Percentiles rank a stretch among this genome's conserved stretches.
Conservation (phyloP, 306 rosid species). For the Trichosanthes truncata region DNA sequence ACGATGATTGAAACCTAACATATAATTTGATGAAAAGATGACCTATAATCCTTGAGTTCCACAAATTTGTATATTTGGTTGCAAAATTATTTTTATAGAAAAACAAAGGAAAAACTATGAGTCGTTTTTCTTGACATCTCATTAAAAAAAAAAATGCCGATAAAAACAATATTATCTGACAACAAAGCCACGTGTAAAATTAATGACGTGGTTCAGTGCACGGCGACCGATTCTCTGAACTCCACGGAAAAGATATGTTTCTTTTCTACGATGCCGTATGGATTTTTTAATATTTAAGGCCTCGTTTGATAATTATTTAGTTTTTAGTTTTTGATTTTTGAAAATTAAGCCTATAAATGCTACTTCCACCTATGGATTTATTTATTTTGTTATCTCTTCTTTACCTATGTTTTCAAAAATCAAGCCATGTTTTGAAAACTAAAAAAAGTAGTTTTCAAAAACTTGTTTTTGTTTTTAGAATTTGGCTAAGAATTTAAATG, state of each 20-base stretch:
- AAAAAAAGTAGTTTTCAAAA: too few species aligned
- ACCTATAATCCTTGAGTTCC: not conserved
- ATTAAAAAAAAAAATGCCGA: not conserved
- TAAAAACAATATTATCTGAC: not conserved
- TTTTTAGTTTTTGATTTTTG: too few species aligned
- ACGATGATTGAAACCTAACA: not conserved
- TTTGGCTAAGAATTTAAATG: too few species aligned
- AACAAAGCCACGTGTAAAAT: not conserved
- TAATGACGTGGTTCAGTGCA: not conserved
- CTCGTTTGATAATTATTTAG: too few species aligned
- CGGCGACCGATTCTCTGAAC: not conserved
- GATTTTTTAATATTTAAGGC: not conserved
- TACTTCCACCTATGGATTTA: too few species aligned
- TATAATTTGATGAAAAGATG: not conserved
- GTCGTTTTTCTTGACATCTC: not conserved
- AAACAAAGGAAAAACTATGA: not conserved
- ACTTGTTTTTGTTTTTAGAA: too few species aligned
- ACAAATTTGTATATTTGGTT: not conserved
- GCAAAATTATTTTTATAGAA: not conserved
- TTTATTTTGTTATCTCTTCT: too few species aligned
- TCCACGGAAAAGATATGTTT: not conserved
- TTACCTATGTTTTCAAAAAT: too few species aligned
- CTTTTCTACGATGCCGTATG: not conserved
- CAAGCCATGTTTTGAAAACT: too few species aligned
- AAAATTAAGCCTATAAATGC: too few species aligned